Evolutionary conservation across 169 alveolate genomes (phyloP), one percentile per base, ranked within the genome.

Genomic region (Plasmodium relictum): DNA sequence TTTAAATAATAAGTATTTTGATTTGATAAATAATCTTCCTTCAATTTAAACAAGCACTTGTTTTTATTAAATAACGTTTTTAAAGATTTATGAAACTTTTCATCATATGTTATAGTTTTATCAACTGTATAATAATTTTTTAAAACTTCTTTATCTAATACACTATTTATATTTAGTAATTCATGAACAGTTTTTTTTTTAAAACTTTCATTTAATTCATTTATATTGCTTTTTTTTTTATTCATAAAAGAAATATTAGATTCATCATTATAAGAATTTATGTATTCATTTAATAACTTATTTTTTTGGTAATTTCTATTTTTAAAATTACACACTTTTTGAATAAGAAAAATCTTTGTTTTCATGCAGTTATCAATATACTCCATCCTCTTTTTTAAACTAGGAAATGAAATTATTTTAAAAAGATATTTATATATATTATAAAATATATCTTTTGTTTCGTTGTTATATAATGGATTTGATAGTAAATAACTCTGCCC

Each of bases 391-490:
- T 71, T 86, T 22, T 69, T 86, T 16, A 86, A 71, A 41, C 92
- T 86, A 3, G 92, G 92, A 65, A 41, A 58, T 0, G 61, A 20
- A 31, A 69, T 44, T 0, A 71, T 71, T 20, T 72, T 20, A n/a
- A 59, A 58, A 5, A 86, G 20, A 54, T 86, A 86, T 37, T 20
- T 70, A 18, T 72, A 86, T 44, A 86, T 71, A 31, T 37, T 56
- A n/a, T 54, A 16, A 71, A 86, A 86, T 4, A 86, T 86, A 66
- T 86, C 88, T 26, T 59, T 72, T n/a, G 92, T 86, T 39, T 86
- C 92, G 6, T 37, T 63, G n/a, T 73, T 86, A 41, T 86, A 71
- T 54, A 86, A 37, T 4, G 92, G 87, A n/a, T 86, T 86, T 6
- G 44, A 31, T 71, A 56, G 37, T 5, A 68, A 20, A 61, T 83